A percentile compares a stretch with the other conserved stretches of the same genome.
These are phyloP conservation scores for Elaeis guineensis DNA, from an alignment of 176 grass and related monocot genomes.

Conservation along the genomic window DNA sequence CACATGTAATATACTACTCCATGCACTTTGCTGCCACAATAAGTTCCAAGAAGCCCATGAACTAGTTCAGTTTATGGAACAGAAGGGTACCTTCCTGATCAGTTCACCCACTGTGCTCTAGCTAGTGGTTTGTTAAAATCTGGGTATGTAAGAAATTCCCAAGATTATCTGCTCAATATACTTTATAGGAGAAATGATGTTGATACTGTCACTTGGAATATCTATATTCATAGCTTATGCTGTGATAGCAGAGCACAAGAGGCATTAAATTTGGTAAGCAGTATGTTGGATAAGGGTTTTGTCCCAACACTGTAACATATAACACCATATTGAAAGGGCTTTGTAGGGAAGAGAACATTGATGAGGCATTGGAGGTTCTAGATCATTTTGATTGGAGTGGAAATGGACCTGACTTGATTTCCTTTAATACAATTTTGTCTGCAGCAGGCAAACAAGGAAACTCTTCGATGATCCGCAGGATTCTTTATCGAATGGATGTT, in stretches of 20 bases:
- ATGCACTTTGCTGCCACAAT: constrained; percentile 6
- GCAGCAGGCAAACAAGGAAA: constrained; percentile 5
- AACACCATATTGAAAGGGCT: constrained; percentile 13
- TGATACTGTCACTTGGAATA: constrained; percentile 7
- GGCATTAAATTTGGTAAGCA: background rate
- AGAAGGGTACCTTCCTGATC: constrained; percentile 2
- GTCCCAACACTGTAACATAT: constrained; percentile 6
- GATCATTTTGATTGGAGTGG: background rate
- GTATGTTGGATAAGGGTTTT: constrained; percentile 5
- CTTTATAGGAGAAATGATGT: background rate
- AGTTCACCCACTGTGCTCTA: constrained; percentile 1
- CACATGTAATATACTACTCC: constrained; percentile 10
- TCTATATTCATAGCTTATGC: constrained; percentile 10
- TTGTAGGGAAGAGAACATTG: constrained; percentile 6
- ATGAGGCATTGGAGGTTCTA: constrained; percentile 6
- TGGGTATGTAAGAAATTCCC: background rate
- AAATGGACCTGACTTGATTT: constrained; percentile 8
- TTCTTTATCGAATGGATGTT: constrained; percentile 5
- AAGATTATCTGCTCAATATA: background rate
- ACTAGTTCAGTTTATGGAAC: background rate
- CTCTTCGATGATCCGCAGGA: constrained; percentile 6
- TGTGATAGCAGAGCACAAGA: background rate
- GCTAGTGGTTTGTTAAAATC: constrained; percentile 5
- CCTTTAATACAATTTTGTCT: constrained; percentile 14
- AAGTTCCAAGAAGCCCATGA: constrained; percentile 2